Conservation (phyloP, 1,139 yeast genomes). For the Pichia terricola region DNA sequence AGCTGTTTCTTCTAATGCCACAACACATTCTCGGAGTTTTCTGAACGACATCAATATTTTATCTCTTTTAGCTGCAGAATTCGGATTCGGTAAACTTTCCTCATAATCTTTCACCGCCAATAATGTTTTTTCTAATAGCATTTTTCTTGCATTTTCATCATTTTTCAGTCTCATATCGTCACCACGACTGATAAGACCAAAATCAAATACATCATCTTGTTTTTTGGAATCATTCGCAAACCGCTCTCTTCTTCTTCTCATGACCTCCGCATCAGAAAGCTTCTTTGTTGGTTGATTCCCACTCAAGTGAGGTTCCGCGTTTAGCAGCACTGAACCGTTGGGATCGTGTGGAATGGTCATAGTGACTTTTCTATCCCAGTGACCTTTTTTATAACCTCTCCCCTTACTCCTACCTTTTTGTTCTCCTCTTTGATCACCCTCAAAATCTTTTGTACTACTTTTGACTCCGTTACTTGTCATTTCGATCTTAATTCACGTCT, state of each 20-base stretch:
- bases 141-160: slow-evolving; percentile 32
- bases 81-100: background rate
- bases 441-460: too few relatives aligned
- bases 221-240: slow-evolving; percentile 6
- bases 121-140: slow-evolving; percentile 26
- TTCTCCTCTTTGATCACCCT: too few relatives aligned
- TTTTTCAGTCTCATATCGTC: slow-evolving; percentile 42
- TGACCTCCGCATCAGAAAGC: slow-evolving; percentile 1
- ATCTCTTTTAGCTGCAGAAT: slow-evolving; percentile 7
- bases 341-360: background rate
- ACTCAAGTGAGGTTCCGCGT: background rate
- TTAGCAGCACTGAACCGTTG: background rate
- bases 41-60: slow-evolving; percentile 28
- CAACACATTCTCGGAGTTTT: slow-evolving; percentile 47
- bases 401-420: background rate
- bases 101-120: background rate
- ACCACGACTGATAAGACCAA: slow-evolving; percentile 52
- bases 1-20: slow-evolving; percentile 17
- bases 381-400: background rate
- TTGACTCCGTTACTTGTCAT: too few relatives aligned
- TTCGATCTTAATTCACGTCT: too few relatives aligned
- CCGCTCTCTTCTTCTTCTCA: slow-evolving; percentile 15
- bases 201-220: slow-evolving; percentile 16
- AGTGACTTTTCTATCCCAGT: background rate
- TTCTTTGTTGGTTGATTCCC: background rate